These are phyloP conservation scores for Dalbergia oliveri DNA, from an alignment of 306 rosid species.

Conservation along the genomic window DNA sequence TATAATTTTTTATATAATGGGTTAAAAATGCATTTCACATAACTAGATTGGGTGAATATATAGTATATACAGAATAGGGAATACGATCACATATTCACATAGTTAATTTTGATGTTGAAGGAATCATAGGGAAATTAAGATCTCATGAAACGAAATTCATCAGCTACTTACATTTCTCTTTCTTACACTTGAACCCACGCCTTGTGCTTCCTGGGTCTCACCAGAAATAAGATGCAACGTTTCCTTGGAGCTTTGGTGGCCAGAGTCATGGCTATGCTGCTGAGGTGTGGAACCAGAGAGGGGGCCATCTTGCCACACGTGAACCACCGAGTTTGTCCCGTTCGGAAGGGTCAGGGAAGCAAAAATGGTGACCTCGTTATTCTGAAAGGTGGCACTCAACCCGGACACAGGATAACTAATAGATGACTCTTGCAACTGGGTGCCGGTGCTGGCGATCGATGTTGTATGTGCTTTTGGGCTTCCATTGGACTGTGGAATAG, in stretches of 20 bases:
- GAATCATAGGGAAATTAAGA: not conserved
- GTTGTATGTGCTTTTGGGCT: slow-evolving; percentile 39
- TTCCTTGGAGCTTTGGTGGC: slow-evolving; percentile 52
- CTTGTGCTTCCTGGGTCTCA: slow-evolving; percentile 20
- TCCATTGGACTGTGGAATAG: slow-evolving; percentile 49
- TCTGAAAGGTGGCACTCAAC: slow-evolving; percentile 46
- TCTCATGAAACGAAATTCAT: not conserved
- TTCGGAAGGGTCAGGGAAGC: slow-evolving; percentile 63
- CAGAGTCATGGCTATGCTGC: not conserved
- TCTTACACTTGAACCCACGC: slow-evolving; percentile 43
- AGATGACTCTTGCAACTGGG: slow-evolving; percentile 49
- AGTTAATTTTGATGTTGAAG: not conserved
- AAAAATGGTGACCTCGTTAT: slow-evolving; percentile 61
- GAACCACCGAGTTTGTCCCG: slow-evolving; percentile 53
- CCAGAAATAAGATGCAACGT: slow-evolving; percentile 69
- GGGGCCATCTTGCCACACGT: slow-evolving; percentile 77
- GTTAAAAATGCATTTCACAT: too few relatives aligned
- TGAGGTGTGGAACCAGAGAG: slow-evolving; percentile 45
- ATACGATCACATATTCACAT: too few relatives aligned
- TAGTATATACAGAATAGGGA: too few relatives aligned
- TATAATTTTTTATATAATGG: too few relatives aligned
- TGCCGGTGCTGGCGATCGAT: not conserved
- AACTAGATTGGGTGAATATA: too few relatives aligned
- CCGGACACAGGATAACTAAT: slow-evolving; percentile 46
- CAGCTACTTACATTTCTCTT: slow-evolving; percentile 64